Evolutionary conservation across 768 basidiomycete genomes (phyloP).

Genomic region (Lenzites betulinus): DNA sequence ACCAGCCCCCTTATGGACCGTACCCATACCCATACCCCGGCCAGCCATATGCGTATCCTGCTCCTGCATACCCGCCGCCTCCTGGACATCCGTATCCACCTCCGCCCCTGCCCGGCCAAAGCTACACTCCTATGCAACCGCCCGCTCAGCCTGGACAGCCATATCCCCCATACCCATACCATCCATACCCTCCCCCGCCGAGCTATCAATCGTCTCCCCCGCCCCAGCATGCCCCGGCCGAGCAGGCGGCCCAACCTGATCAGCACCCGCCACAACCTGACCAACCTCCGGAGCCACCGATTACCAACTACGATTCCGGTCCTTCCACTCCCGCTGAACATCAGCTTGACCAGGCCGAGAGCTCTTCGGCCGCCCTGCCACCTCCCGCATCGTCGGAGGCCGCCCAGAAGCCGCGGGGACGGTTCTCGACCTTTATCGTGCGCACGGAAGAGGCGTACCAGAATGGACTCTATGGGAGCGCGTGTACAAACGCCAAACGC

Average conservation of each 20-base stretch:
- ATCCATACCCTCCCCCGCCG: slow-evolving; percentile 21
- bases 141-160: slow-evolving; percentile 10
- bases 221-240: background rate
- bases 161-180: slow-evolving; percentile 16
- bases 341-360: background rate
- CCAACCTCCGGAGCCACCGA: background rate
- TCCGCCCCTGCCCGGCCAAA: slow-evolving; percentile 5
- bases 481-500: slow-evolving; percentile 1
- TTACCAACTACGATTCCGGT: background rate
- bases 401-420: background rate
- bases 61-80: slow-evolving; percentile 15
- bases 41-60: slow-evolving; percentile 14
- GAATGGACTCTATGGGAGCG: background rate
- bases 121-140: background rate
- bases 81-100: slow-evolving; percentile 14
- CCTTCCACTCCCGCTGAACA: background rate
- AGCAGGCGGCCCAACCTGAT: slow-evolving; percentile 5
- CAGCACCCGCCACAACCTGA: background rate
- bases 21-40: slow-evolving; percentile 23
- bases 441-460: slow-evolving; percentile 17
- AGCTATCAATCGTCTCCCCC: slow-evolving; percentile 10
- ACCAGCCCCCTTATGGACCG: slow-evolving; percentile 21
- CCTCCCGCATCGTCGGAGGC: background rate
- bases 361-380: background rate
- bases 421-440: slow-evolving; percentile 14